These are phyloP conservation scores for Cyberlindnera japonica DNA, from an alignment of 805 yeast genomes.

Conservation along the genomic window DNA sequence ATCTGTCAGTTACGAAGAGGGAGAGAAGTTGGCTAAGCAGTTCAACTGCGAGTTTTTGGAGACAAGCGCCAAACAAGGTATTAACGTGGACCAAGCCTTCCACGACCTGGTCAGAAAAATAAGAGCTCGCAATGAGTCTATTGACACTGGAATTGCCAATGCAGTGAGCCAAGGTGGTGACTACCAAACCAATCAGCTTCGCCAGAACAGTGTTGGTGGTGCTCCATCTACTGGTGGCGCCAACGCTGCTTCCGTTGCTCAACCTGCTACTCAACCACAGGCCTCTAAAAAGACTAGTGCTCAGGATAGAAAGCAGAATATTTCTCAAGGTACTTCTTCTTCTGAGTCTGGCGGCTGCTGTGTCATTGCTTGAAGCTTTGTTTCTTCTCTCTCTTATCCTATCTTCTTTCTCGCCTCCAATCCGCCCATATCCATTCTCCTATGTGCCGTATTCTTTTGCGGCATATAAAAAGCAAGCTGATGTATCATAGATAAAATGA, in stretches of 20 bases:
- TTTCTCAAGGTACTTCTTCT: slow-evolving; percentile 5
- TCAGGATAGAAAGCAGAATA: slow-evolving; percentile 12
- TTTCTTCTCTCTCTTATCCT: not conserved
- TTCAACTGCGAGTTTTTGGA: slow-evolving; percentile 78
- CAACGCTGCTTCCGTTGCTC: slow-evolving; percentile 1
- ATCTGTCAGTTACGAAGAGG: slow-evolving; percentile 69
- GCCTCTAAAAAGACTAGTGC: slow-evolving; percentile 4
- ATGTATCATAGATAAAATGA: too few relatives aligned
- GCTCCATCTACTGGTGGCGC: slow-evolving; percentile 6
- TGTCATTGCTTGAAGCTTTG: slow-evolving; percentile 21
- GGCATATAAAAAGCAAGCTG: too few relatives aligned
- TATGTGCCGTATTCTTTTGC: not conserved
- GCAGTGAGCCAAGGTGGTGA: slow-evolving; percentile 2
- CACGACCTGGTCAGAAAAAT: slow-evolving; percentile 62
- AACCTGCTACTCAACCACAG: not conserved
- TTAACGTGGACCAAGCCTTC: slow-evolving; percentile 86
- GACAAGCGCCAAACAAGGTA: slow-evolving; percentile 87
- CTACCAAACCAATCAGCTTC: slow-evolving; percentile 3
- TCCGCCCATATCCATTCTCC: not conserved
- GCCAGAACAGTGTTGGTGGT: slow-evolving; percentile 11
- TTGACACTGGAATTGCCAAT: slow-evolving; percentile 5
- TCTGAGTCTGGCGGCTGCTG: slow-evolving; percentile 35
- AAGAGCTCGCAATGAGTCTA: slow-evolving; percentile 25
- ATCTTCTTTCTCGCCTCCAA: not conserved
- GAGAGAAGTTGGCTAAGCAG: slow-evolving; percentile 54